Base-by-base conservation (phyloP, 208 protist genomes). In the Wallacemonas sp. region DNA sequence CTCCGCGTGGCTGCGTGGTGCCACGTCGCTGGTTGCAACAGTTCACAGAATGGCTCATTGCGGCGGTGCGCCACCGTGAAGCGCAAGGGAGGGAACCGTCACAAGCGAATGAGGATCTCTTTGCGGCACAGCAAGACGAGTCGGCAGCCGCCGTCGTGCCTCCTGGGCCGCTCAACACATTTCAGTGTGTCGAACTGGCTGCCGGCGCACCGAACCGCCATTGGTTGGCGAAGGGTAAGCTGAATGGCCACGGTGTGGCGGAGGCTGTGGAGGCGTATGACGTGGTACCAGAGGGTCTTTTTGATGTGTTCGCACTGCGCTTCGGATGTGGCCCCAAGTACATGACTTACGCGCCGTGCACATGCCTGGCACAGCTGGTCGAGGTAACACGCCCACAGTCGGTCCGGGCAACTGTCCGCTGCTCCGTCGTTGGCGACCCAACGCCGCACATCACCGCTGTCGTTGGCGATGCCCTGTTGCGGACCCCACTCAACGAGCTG, bases 311-410 rank as follows among this genome's bases (percentile, higher is more conserved):
- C 24, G 74, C 66, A 39, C 58, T 63, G 30, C 64, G 73, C 32
- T 94, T 94, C 52, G 88, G 82, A 12, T 53, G 76, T 13, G 88
- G 88, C 0, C 82, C 85, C 29, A 81, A 83, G 68, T 89, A 88
- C 67, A 62, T 77, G 12, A 54, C 77, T 26, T 79, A 76, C 37
- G 88, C 80, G 33, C 22, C 34, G 24, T 91, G 91, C 64, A 24
- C 72, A 4, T 80, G 83, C 24, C 50, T 77, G 3, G 42, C 55
- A 8, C 37, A 44, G 37, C 73, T 77, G 67, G 39, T 54, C 62
- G 30, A 57, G 29, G 29, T 39, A 4, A 73, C 81, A 9, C 59
- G 45, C 17, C 58, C 53, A 37, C 50, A 85, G 38, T 61, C 13
- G 3, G 50, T 84, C 17, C 66, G 78, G 24, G 69, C 75, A 26